Percentiles rank a stretch among this genome's conserved stretches.
Conservation (phyloP, 495 filamentous ascomycete species). For the Penicillium coffeae region DNA sequence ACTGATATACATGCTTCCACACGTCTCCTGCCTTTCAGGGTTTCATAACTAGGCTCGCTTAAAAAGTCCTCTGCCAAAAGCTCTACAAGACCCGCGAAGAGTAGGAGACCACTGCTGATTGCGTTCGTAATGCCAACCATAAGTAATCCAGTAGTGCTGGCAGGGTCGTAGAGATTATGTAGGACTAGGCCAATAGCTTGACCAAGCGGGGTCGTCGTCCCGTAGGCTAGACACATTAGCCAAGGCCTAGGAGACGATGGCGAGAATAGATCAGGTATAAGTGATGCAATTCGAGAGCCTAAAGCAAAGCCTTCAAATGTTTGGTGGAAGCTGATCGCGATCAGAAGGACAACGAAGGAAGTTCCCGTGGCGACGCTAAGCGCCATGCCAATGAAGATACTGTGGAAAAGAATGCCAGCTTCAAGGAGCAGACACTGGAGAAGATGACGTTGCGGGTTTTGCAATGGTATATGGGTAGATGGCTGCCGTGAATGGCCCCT, state of each 20-base stretch:
- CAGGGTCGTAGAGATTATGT: conserved; percentile 81
- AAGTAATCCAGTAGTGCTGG: conserved; percentile 73
- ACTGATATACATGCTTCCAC: conserved; percentile 75
- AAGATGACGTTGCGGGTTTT: conserved; percentile 56
- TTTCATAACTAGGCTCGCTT: conserved; percentile 78
- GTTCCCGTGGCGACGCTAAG: conserved; percentile 77
- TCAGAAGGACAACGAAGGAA: conserved; percentile 72
- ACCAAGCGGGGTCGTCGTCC: conserved; percentile 84
- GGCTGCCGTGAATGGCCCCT: conserved; percentile 10
- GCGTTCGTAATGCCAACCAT: conserved; percentile 94
- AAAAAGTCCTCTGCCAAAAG: conserved; percentile 92
- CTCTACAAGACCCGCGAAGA: conserved; percentile 91
- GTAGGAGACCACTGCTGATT: conserved; percentile 76
- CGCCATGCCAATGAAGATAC: conserved; percentile 87
- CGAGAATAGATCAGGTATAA: conserved; percentile 53
- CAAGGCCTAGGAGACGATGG: conserved; percentile 61
- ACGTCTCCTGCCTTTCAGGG: conserved; percentile 64
- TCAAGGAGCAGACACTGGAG: conserved; percentile 78
- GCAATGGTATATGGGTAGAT: conserved; percentile 21
- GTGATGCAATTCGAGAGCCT: conserved; percentile 64
- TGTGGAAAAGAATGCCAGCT: conserved; percentile 83
- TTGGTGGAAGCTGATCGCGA: conserved; percentile 82
- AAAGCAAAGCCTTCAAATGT: conserved; percentile 78
- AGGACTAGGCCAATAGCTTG: conserved; percentile 83
- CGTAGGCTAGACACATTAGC: conserved; percentile 94